Base-by-base conservation (phyloP, 169 alveolate species). In the Toxoplasma gondii region DNA sequence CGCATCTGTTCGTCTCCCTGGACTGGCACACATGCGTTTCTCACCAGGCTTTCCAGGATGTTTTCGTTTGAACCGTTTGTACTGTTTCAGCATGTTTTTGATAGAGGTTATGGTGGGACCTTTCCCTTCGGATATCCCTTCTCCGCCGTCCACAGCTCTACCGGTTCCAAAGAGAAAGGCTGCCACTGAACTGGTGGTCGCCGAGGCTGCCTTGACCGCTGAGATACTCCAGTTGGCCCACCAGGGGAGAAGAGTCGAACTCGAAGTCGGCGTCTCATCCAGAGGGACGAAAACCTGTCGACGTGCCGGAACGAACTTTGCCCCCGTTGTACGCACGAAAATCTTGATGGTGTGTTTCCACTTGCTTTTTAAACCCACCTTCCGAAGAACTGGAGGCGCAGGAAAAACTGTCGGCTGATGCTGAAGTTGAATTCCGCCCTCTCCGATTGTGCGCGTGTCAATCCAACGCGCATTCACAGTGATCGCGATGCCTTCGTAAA, bases 41-140 rank as follows among this genome's bases (percentile, higher is more conserved):
- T 78, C 44, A 78, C 86, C 86, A 10, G 86, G 86, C n/a, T 36
- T 19, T 78, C 86, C 86, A 78, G 49, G 86, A 45, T 78, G 22
- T 78, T 78, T 78, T 38, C 86, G 39, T 16, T 36, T 38, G 86
- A 36, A 38, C 45, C 86, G 86, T 38, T 10, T 38, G n/a, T 78
- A 78, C 44, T 78, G 86, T 31, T 78, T 78, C 29, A 38, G 45
- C 86, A 78, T n/a, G 10, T n/a, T 38, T 36, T n/a, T 16, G 45
- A 78, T 4, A 19, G 86, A 36, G 44, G 86, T 78, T 19, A 78
- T 78, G 39, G 49, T 19, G 39, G 86, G 86, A 19, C 44, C 74
- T 64, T 27, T 27, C 43, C 45, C 45, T 78, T n/a, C 45, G 39
- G 39, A 2, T n/a, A 2, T 17, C 86, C n/a, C 86, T n/a, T 78